Conservation (phyloP, 257 asterid genomes). For the Solanum ossicruentum region DNA sequence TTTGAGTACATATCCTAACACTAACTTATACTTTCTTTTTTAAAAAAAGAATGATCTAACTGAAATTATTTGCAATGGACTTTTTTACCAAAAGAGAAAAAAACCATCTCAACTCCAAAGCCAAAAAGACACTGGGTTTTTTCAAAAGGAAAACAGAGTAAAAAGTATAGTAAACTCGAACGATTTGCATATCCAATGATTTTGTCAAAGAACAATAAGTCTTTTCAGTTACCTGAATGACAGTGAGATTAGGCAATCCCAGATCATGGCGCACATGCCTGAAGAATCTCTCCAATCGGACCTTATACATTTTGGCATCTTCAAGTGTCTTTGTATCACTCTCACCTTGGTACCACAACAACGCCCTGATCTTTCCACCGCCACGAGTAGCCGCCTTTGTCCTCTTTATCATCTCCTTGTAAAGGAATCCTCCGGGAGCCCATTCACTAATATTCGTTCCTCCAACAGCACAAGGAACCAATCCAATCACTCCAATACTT, state of each 20-base stretch:
- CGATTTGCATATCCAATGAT: background rate
- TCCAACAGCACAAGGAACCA: slow-evolving; percentile 36
- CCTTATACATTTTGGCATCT: slow-evolving; percentile 13
- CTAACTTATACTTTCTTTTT: too few species aligned
- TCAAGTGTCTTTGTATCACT: background rate
- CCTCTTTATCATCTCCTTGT: slow-evolving; percentile 12
- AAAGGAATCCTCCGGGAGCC: slow-evolving; percentile 14
- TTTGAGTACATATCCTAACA: background rate
- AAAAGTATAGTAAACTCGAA: background rate
- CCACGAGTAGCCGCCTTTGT: background rate
- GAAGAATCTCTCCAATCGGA: slow-evolving; percentile 16
- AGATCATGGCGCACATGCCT: slow-evolving; percentile 11
- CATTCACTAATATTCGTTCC: slow-evolving; percentile 25
- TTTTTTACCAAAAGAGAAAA: too few species aligned
- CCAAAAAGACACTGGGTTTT: background rate
- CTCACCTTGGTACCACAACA: slow-evolving; percentile 39
- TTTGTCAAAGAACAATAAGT: background rate
- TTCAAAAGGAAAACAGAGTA: background rate
- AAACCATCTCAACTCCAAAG: background rate
- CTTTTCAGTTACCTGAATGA: slow-evolving; percentile 12
- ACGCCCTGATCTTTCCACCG: slow-evolving; percentile 12
- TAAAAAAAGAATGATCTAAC: too few species aligned
- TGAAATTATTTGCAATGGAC: too few species aligned
- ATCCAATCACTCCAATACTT: slow-evolving; percentile 8
- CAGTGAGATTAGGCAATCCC: slow-evolving; percentile 1